Conservation (phyloP, 768 basidiomycete genomes). For the Amylocystis lapponica region DNA sequence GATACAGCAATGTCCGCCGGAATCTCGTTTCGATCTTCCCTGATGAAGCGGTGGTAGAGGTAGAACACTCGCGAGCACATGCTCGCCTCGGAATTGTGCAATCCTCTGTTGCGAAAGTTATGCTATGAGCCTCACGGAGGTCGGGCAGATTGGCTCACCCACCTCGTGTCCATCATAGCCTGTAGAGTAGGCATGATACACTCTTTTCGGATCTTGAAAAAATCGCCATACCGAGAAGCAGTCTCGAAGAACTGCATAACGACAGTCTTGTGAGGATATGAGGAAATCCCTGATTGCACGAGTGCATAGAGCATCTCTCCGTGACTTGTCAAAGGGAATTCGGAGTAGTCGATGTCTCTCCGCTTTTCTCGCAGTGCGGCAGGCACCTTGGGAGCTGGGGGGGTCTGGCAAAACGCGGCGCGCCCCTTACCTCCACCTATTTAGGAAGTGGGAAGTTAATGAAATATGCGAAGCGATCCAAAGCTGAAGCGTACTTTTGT, state of each 20-base stretch:
- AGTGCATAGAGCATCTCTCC: constrained; percentile 87
- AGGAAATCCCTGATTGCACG: constrained; percentile 75
- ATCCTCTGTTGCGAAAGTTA: constrained; percentile 49
- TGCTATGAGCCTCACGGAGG: too few relatives aligned
- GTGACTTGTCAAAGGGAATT: constrained; percentile 80
- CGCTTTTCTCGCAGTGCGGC: constrained; percentile 60
- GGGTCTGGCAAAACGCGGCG: constrained; percentile 79
- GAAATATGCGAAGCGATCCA: neutral
- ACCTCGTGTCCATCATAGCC: constrained; percentile 83
- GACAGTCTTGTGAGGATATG: constrained; percentile 80
- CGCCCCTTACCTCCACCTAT: constrained; percentile 75
- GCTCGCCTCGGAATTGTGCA: constrained; percentile 69
- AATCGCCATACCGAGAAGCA: constrained; percentile 86
- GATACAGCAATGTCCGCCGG: constrained; percentile 62
- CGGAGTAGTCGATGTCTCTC: constrained; percentile 64
- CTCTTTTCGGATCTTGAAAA: constrained; percentile 91
- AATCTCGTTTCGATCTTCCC: constrained; percentile 74
- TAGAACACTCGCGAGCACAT: constrained; percentile 83
- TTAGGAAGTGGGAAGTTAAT: neutral
- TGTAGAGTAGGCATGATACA: constrained; percentile 84
- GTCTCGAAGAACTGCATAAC: constrained; percentile 92
- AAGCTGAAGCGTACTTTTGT: constrained; percentile 58
- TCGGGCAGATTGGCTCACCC: constrained; percentile 22
- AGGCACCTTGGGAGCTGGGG: too few relatives aligned
- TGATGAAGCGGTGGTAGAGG: constrained; percentile 89